Conservation (phyloP, 1,139 yeast species). For the Suhomyces bokatorum region DNA sequence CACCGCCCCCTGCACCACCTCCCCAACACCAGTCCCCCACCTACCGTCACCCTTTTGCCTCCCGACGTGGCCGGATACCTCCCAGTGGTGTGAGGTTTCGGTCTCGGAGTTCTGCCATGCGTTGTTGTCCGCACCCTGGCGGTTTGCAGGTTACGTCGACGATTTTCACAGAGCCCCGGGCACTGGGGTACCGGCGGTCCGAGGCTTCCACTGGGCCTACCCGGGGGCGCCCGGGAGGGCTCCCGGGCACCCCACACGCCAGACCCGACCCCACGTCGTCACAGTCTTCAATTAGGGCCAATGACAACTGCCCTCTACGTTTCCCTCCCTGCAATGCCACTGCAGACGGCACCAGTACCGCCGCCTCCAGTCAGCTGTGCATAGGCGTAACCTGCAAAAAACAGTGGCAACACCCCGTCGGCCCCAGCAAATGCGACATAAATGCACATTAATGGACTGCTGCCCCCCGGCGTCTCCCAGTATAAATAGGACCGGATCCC, state of each 20-base stretch:
- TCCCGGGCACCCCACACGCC: not conserved
- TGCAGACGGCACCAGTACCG: not conserved
- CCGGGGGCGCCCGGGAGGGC: not conserved
- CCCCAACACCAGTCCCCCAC: not conserved
- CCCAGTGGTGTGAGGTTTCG: slow-evolving; percentile 16
- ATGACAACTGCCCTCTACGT: not conserved
- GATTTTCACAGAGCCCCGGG: slow-evolving; percentile 10
- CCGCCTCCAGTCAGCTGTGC: not conserved
- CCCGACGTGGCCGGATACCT: not conserved
- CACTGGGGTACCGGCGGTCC: slow-evolving; percentile 1
- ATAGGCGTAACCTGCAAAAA: not conserved
- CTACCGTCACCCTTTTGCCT: not conserved
- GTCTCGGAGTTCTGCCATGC: slow-evolving; percentile 25
- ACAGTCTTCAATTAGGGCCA: too few relatives aligned
- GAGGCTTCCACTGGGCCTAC: not conserved
- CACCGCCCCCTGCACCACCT: not conserved
- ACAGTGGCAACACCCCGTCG: too few relatives aligned
- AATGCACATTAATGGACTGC: not conserved
- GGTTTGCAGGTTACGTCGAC: slow-evolving; percentile 6
- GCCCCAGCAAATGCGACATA: too few relatives aligned
- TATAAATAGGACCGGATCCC: slow-evolving; percentile 14
- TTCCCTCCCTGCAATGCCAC: too few relatives aligned
- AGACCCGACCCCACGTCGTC: not conserved
- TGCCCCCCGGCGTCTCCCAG: slow-evolving; percentile 5
- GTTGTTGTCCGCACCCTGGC: slow-evolving; percentile 8